Base-by-base conservation (phyloP, 2,329 filamentous ascomycete species). In the Pseudocercospora cruenta region DNA sequence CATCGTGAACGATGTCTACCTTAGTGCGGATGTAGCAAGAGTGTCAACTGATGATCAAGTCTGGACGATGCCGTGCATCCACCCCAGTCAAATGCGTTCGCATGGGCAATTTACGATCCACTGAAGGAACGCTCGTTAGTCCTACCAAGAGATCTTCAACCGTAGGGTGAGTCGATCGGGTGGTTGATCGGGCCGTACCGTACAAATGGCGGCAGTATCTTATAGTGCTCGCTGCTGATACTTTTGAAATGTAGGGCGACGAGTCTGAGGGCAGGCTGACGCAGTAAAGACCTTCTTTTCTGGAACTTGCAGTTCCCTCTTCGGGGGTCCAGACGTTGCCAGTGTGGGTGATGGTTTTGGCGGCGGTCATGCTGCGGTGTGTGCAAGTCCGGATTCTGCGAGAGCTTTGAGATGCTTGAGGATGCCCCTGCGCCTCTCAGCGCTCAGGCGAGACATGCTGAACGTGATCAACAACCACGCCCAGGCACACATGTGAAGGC, bases 291-390 rank as follows among this genome's bases (percentile, higher is more conserved):
- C 60, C 28, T 63, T 63, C 61, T 28, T 24, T 54, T 28, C 49
- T 54, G 49, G 49, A 65, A 65, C 58, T 59, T 70, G 66, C 68
- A 65, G 55, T 68, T 71, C 58, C 69, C 65, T 26, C 26, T 67
- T 67, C 28, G 22, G 64, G 64, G 45, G 24, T 53, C 54, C 58
- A 54, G 49, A 47, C 39, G 58, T 59, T 53, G 33, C 39, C 39
- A 39, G 21, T 58, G 51, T 57, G 49, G 47, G 6, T 45, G 36
- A 28, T 45, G 19, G 39, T 10, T 49, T 59, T 39, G 39, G 21
- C 49, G 60, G 45, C 53, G 57, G 45, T 53, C 21, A 58, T 49
- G 61, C 60, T 45, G 43, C 19, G 19, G 22, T 19, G 28, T 63
- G 60, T 57, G 31, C 21, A 9, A 19, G 49, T 22, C 45, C 14